Evolutionary conservation across 1,284 basidiomycete species (phyloP).

Genomic region (Mycosarcoma mackinlayi): DNA sequence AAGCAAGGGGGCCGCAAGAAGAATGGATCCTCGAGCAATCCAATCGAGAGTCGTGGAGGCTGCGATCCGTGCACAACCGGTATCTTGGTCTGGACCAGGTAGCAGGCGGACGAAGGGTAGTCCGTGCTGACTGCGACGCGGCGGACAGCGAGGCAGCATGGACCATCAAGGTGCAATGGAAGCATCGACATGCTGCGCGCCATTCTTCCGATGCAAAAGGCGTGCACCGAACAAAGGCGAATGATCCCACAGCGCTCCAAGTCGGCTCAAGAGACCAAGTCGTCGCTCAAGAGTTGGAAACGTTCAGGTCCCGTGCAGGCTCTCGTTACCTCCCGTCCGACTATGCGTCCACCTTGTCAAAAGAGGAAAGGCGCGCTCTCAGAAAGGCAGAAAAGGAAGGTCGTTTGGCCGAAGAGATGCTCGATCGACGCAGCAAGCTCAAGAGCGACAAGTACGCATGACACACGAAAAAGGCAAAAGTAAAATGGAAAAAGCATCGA

Average conservation of each 20-base stretch:
- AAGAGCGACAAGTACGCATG: conserved; percentile 54
- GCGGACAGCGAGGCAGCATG: conserved; percentile 22
- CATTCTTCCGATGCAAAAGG: conserved; percentile 12
- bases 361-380: conserved; percentile 46
- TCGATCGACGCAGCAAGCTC: conserved; percentile 55
- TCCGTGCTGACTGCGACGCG: conserved; percentile 49
- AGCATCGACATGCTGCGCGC: conserved; percentile 54
- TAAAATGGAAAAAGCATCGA: background rate
- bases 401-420: conserved; percentile 62
- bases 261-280: conserved; percentile 20
- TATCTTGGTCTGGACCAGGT: conserved; percentile 49
- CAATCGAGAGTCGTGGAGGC: conserved; percentile 6
- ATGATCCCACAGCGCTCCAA: conserved; percentile 28
- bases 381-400: conserved; percentile 59
- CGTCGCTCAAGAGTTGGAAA: conserved; percentile 28
- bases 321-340: conserved; percentile 35
- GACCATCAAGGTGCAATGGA: conserved; percentile 59
- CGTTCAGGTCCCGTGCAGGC: conserved; percentile 28
- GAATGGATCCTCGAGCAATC: conserved; percentile 46
- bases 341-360: conserved; percentile 22
- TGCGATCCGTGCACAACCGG: conserved; percentile 46
- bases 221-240: conserved; percentile 10
- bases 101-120: conserved; percentile 37
- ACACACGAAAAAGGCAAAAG: background rate
- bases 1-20: conserved; percentile 63